Evolutionary conservation across 2,329 filamentous ascomycete species (phyloP).

Genomic region (Cladosporium oxysporum): DNA sequence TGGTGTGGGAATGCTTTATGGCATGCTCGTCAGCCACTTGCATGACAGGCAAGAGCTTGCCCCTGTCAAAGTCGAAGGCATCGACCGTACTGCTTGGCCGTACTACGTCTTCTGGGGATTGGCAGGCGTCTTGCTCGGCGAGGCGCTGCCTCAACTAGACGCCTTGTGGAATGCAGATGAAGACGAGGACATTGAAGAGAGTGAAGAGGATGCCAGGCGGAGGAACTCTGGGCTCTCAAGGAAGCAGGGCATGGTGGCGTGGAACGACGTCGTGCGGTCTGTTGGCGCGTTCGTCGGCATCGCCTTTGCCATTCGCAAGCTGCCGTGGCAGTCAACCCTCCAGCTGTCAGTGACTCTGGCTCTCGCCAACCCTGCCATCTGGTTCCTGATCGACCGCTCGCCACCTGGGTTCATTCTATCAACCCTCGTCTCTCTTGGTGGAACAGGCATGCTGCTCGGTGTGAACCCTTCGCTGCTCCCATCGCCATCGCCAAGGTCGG

Average conservation of each 20-base stretch:
- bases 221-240: constrained; percentile 15
- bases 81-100: constrained; percentile 58
- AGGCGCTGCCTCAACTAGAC: constrained; percentile 82
- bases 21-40: constrained; percentile 75
- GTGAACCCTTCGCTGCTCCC: constrained; percentile 79
- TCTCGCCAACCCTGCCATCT: constrained; percentile 87
- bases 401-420: constrained; percentile 81
- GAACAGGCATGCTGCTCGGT: constrained; percentile 72
- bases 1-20: constrained; percentile 78
- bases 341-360: constrained; percentile 88
- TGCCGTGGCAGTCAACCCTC: constrained; percentile 93
- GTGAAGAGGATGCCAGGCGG: constrained; percentile 21
- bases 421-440: constrained; percentile 68
- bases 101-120: constrained; percentile 83
- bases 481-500: constrained; percentile 54
- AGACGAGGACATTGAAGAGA: constrained; percentile 40
- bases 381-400: constrained; percentile 94
- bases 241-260: constrained; percentile 43
- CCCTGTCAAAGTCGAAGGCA: constrained; percentile 60
- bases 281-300: constrained; percentile 73
- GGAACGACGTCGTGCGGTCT: constrained; percentile 71
- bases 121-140: constrained; percentile 75
- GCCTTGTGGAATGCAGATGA: constrained; percentile 63
- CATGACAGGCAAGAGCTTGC: constrained; percentile 68
- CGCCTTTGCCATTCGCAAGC: constrained; percentile 79